Evolutionary conservation across 345 rosid species (phyloP), one percentile per base, ranked within the genome.

Genomic region (Boechera retrofracta): DNA sequence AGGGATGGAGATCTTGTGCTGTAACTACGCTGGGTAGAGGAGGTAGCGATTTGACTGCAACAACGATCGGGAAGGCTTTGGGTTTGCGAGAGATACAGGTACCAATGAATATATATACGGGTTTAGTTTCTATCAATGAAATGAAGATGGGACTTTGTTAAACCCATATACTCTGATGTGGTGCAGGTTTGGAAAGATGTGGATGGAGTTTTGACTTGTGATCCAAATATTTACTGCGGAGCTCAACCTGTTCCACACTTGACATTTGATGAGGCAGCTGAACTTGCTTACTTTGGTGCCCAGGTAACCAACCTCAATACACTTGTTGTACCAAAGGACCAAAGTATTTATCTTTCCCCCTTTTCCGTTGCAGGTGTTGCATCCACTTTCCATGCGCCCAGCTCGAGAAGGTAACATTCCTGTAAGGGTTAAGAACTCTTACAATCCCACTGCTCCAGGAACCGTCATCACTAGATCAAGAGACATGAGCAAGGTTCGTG

Each of bases 281-380:
- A 93, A 81, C 98, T 93, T 78, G 98, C 97, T 62, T 93, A 93
- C 83, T 93, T 91, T 84, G 97, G 98, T 75, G 98, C 98, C n/a
- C 98, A 93, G 93, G 98, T 93, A 77, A 75, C 26, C 26, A 58
- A 15, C 18, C 21, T 13, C 38, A 4, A 24, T 56, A 44, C 41
- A 57, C 41, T 32, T 33, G 12, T 33, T 58, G 59, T 33, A 32
- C 41, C 41, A 32, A 32, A 57, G 24, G 10, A 56, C 24, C 63
- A 32, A 21, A 58, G 11, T 6, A 4, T 33, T 7, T n/a, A n/a
- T 71, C 57, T 48, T 33, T 62, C 12, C 62, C 18, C 13, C 26
- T 67, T 11, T 38, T 29, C 42, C 26, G 18, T 60, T 70, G 39
- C 74, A 92, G 98, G 94, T 92, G 72, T 81, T 92, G 75, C 98